Evolutionary conservation across 805 yeast species (phyloP).

Genomic region (Middelhovenomyces tepae): DNA sequence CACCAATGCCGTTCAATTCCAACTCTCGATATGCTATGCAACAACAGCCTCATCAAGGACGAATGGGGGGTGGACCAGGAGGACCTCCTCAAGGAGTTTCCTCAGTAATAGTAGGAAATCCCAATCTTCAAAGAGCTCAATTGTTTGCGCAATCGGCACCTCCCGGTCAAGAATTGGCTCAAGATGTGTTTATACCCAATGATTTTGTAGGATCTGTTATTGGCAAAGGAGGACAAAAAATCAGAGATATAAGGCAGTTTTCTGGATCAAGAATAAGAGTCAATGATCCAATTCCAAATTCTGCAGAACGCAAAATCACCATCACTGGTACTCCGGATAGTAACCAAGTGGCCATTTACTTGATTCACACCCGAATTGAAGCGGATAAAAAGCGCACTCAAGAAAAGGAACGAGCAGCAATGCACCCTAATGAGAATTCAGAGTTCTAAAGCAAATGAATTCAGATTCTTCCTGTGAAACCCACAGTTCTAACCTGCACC

Average conservation of each 20-base stretch:
- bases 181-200: constrained; percentile 64
- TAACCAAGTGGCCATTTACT: constrained; percentile 61
- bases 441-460: no score
- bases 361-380: constrained; percentile 65
- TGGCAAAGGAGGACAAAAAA: constrained; percentile 73
- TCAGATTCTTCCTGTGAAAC: no score
- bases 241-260: constrained; percentile 60
- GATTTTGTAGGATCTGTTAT: constrained; percentile 69
- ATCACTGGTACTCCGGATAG: constrained; percentile 59
- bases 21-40: background rate
- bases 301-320: constrained; percentile 53
- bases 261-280: constrained; percentile 68
- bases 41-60: constrained; percentile 1
- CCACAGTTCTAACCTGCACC: no score
- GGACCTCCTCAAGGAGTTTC: background rate
- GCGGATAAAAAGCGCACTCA: constrained; percentile 56
- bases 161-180: constrained; percentile 5
- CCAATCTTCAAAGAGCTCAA: constrained; percentile 9
- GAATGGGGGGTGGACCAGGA: background rate
- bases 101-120: no score
- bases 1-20: constrained; percentile 1
- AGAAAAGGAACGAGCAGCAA: no score
- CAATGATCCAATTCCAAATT: constrained; percentile 38
- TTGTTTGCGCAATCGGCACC: constrained; percentile 9
- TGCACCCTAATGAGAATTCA: no score